Percentiles rank a stretch among this genome's conserved stretches.
phyloP scores from a whole-genome alignment of 1,284 basidiomycete species.

The Moniliella sp. region DNA sequence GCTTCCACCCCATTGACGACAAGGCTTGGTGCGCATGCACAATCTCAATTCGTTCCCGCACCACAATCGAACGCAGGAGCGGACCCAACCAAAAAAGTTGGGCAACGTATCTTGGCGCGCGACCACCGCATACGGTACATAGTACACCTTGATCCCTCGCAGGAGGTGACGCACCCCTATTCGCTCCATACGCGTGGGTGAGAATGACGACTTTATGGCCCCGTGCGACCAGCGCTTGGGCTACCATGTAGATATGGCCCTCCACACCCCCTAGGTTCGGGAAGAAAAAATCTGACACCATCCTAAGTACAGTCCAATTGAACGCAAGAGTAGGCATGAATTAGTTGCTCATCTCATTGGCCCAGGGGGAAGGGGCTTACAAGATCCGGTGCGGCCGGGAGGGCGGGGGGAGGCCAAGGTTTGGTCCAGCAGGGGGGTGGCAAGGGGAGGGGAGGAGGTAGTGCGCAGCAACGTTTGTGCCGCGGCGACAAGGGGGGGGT shows the following conservation, averaged over 20 bases:
- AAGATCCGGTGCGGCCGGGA: not conserved
- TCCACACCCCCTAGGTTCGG: slow-evolving; percentile 88
- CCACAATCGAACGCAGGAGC: slow-evolving; percentile 64
- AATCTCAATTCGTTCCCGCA: slow-evolving; percentile 65
- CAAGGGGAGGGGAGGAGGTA: not conserved
- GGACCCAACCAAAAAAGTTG: slow-evolving; percentile 81
- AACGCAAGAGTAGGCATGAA: not conserved
- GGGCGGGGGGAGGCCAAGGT: not conserved
- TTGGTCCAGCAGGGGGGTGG: not conserved
- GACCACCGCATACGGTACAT: slow-evolving; percentile 69
- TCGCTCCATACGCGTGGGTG: slow-evolving; percentile 71
- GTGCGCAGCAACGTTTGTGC: not conserved
- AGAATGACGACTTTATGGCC: slow-evolving; percentile 88
- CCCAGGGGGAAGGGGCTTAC: not conserved
- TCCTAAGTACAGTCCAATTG: slow-evolving; percentile 38
- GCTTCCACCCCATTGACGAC: slow-evolving; percentile 76
- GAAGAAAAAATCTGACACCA: slow-evolving; percentile 93
- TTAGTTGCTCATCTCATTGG: not conserved
- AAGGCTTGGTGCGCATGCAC: slow-evolving; percentile 82
- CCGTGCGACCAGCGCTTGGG: slow-evolving; percentile 47
- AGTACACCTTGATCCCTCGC: slow-evolving; percentile 66
- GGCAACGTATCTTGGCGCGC: slow-evolving; percentile 55
- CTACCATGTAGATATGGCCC: slow-evolving; percentile 57
- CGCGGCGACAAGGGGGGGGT: not conserved
- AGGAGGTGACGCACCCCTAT: slow-evolving; percentile 74